Conservation (phyloP, 1,139 yeast species). For the Saccharomycopsis hybrid region DNA sequence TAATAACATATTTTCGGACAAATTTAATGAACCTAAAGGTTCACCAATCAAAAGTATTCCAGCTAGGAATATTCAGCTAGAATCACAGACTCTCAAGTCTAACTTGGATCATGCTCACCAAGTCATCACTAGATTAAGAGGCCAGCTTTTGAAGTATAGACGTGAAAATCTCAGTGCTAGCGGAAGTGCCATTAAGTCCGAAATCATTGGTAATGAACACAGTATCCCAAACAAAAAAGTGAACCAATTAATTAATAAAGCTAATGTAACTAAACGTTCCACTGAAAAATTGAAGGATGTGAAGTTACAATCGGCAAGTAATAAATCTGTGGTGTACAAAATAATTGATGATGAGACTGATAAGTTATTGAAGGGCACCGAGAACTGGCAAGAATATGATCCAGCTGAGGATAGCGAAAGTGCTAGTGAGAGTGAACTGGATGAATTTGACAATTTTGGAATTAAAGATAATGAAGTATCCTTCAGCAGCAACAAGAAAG, state of each 20-base stretch:
- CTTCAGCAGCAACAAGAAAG: background rate
- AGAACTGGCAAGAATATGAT: conserved; percentile 18
- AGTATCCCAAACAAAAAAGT: background rate
- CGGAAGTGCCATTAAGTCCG: background rate
- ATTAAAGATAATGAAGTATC: conserved; percentile 6
- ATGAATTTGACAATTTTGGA: conserved; percentile 13
- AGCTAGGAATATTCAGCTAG: conserved; percentile 47
- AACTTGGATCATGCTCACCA: conserved; percentile 63
- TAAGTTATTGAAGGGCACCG: conserved; percentile 17
- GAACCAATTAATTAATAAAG: background rate
- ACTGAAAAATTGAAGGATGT: conserved; percentile 1
- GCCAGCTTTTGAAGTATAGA: conserved; percentile 41
- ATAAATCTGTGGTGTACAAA: conserved; percentile 4
- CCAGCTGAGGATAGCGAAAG: background rate
- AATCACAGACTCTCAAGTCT: conserved; percentile 60
- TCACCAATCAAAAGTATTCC: conserved; percentile 42
- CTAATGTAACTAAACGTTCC: background rate
- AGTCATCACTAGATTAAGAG: conserved; percentile 49
- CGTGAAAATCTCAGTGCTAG: conserved; percentile 11
- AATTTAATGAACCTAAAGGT: conserved; percentile 25
- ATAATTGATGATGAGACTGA: conserved; percentile 19
- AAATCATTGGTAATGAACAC: background rate
- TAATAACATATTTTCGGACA: conserved; percentile 25
- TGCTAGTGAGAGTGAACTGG: background rate
- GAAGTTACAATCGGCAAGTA: conserved; percentile 7